Evolutionary conservation across 768 basidiomycete genomes (phyloP).

Genomic region (Naganishia onofrii): DNA sequence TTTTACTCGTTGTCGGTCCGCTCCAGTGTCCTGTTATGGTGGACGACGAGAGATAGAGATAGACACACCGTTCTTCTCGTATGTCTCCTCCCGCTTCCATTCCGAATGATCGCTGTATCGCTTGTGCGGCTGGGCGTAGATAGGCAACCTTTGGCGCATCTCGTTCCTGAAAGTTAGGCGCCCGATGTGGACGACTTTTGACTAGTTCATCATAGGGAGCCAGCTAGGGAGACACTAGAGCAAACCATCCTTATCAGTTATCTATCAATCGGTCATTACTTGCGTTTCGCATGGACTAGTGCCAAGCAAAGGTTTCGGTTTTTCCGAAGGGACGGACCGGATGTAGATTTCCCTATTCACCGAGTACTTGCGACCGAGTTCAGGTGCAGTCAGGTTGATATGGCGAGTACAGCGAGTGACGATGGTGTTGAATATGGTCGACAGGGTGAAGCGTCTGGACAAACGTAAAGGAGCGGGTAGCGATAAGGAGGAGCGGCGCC

Average conservation of each 20-base stretch:
- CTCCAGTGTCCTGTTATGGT: too few species aligned
- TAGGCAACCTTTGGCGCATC: too few species aligned
- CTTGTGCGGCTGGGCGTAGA: too few species aligned
- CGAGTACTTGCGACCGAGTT: neutral
- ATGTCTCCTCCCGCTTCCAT: too few species aligned
- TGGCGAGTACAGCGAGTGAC: neutral
- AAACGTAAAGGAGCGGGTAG: neutral
- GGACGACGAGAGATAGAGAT: too few species aligned
- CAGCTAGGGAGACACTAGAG: too few species aligned
- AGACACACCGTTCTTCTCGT: too few species aligned
- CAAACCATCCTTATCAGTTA: neutral
- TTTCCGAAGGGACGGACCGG: neutral
- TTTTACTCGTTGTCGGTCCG: too few species aligned
- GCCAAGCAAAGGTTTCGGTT: conserved; percentile 7
- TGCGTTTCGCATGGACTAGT: neutral
- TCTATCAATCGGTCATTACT: neutral
- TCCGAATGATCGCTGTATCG: too few species aligned
- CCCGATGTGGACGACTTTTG: too few species aligned
- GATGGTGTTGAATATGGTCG: neutral
- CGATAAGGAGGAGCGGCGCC: neutral
- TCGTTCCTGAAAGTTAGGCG: too few species aligned
- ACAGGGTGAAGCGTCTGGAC: neutral
- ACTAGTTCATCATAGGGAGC: too few species aligned
- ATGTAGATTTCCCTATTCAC: neutral
- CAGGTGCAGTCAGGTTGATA: neutral